A percentile compares a stretch with the other conserved stretches of the same genome.
phyloP scores from a whole-genome alignment of 2,329 filamentous ascomycete genomes.

The Beauveria caledonica region DNA sequence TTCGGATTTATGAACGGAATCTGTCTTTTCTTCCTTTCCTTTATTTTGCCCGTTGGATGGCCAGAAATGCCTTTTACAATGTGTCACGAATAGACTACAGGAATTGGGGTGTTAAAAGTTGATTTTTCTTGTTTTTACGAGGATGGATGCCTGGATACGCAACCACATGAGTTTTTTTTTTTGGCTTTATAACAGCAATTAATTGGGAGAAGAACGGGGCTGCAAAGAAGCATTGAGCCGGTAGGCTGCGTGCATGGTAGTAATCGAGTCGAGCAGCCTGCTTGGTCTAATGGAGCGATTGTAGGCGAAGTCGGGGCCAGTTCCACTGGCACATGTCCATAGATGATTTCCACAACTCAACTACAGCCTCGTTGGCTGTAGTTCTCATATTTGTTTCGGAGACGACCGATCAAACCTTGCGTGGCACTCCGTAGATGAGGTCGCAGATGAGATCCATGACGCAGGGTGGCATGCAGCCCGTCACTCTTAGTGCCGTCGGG shows the following conservation, averaged over 20 bases:
- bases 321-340: not conserved
- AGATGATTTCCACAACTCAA: not conserved
- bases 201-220: not conserved
- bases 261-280: not conserved
- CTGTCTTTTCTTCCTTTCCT: not conserved
- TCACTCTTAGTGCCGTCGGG: not conserved
- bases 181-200: not conserved
- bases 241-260: not conserved
- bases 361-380: not conserved
- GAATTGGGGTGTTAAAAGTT: not conserved
- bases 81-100: constrained; percentile 10
- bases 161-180: not conserved
- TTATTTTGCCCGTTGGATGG: constrained; percentile 7
- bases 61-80: not conserved
- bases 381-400: no score
- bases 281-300: not conserved
- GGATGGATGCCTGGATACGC: not conserved
- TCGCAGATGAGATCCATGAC: constrained; percentile 9
- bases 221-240: not conserved
- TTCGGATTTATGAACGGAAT: constrained; percentile 1
- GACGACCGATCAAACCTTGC: not conserved
- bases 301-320: not conserved
- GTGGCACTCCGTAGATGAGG: not conserved
- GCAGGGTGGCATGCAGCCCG: constrained; percentile 2
- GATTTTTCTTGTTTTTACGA: not conserved